Base-by-base conservation (phyloP, 2,329 filamentous ascomycete genomes). In the Cryphonectria nitschkei region DNA sequence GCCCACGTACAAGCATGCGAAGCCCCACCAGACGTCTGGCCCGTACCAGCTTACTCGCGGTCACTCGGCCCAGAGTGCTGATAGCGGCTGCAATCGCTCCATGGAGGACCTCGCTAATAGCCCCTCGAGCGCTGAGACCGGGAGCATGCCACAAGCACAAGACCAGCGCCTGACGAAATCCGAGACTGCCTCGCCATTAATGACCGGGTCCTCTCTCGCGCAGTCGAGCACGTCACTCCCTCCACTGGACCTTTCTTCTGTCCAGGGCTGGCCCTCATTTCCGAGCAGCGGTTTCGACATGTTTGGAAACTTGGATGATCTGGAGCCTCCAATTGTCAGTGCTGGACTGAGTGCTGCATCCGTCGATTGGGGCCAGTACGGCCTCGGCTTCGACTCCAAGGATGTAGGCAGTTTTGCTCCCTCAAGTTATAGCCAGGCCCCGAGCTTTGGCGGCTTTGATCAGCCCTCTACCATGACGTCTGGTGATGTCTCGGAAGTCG, bases 401-500 rank as follows among this genome's bases (percentile, higher is more conserved):
- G 84, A 82, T 75, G 78, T 80, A 60, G 83, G 83, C 69, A 83
- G 81, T 69, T 88, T 88, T 74, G 84, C 83, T 22, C 81, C 85
- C 16, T 86, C 86, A 11, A 85, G 84, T 76, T 87, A 88, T 76
- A 85, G 87, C 78, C 85, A 89, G 78, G 81, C 86, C 37, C 85
- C 82, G 71, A 84, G 85, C 76, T 87, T 86, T 76, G 84, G 82
- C 73, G 84, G 84, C 52, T 86, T 85, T 74, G 87, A 88, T 76
- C 86, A 86, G 73, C 83, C 86, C 39, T 84, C 85, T 65, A 82
- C 86, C 65, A 78, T 90, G 75, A 90, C 88, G 11, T 92, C 89
- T 16, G 89, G 89, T 50, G 89, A 92, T 72, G 89, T 91, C 11
- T 91, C 89, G 13, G 89, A 91, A 77, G 88, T 88, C 6, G 90